These are phyloP conservation scores for Lentinus tigrinus DNA, from an alignment of 768 basidiomycete species.

Conservation along the genomic window DNA sequence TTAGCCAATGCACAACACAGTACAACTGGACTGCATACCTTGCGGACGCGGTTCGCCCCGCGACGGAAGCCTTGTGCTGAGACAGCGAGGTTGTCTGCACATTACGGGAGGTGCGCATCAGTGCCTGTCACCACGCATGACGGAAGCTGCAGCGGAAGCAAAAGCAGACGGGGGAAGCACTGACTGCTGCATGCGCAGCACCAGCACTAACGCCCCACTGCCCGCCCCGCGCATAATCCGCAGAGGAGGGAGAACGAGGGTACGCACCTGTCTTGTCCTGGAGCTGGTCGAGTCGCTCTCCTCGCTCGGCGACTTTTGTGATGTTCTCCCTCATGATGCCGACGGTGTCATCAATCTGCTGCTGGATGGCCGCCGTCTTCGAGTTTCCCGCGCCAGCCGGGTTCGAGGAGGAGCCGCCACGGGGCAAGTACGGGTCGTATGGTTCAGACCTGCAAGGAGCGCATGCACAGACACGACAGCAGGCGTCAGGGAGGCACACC, in stretches of 20 bases:
- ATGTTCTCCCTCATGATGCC: constrained; percentile 99
- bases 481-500: background rate
- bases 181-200: background rate
- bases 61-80: constrained; percentile 99
- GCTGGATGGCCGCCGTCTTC: constrained; percentile 93
- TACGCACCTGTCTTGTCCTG: constrained; percentile 97
- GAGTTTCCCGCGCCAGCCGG: constrained; percentile 56
- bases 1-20: background rate
- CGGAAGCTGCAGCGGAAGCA: background rate
- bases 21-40: constrained; percentile 52
- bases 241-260: background rate
- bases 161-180: background rate
- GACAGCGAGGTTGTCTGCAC: constrained; percentile 88
- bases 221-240: background rate
- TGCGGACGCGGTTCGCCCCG: constrained; percentile 95
- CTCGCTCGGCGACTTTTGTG: constrained; percentile 91
- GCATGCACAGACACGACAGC: background rate
- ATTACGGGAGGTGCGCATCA: background rate
- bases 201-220: background rate
- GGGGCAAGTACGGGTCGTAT: constrained; percentile 97
- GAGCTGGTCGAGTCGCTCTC: constrained; percentile 88
- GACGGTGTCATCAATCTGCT: constrained; percentile 97
- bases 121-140: background rate
- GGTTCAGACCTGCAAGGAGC: constrained; percentile 78
- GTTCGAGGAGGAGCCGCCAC: constrained; percentile 66